Evolutionary conservation across 805 yeast species (phyloP).

Genomic region (Clavispora fructus): DNA sequence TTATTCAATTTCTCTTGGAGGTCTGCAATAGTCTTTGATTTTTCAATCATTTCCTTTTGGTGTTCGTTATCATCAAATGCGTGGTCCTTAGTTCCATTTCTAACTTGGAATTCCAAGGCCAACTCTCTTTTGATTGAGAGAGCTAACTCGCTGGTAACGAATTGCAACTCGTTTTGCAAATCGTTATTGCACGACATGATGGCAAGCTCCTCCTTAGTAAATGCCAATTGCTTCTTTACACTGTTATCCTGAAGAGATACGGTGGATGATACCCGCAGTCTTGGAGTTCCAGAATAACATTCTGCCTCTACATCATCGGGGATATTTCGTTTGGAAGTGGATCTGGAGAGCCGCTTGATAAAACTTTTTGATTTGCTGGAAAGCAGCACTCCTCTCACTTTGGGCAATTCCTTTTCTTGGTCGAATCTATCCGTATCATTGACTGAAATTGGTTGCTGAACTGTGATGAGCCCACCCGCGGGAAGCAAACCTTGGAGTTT

Average conservation of each 20-base stretch:
- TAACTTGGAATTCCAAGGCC: conserved; percentile 45
- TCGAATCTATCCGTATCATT: neutral
- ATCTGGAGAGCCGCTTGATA: conserved; percentile 29
- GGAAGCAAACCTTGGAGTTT: conserved; percentile 12
- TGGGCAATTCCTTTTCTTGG: conserved; percentile 10
- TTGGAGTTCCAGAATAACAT: neutral
- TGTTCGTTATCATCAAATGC: neutral
- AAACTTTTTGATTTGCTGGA: conserved; percentile 25
- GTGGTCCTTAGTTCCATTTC: neutral
- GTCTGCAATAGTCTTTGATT: conserved; percentile 36
- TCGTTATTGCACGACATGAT: conserved; percentile 55
- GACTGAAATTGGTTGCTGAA: neutral
- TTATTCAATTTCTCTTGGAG: conserved; percentile 54
- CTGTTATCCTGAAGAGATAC: conserved; percentile 1
- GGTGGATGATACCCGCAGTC: neutral
- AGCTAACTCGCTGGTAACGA: conserved; percentile 69
- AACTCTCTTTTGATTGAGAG: conserved; percentile 67
- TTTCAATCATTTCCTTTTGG: conserved; percentile 26
- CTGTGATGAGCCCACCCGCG: conserved; percentile 9
- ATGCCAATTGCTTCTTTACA: conserved; percentile 18
- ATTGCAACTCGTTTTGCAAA: conserved; percentile 56
- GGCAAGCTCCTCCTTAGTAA: conserved; percentile 58
- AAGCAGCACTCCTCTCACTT: conserved; percentile 22
- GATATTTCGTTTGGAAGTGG: conserved; percentile 5
- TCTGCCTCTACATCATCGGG: neutral